Evolutionary conservation across 495 filamentous ascomycete species (phyloP).

Genomic region (Neurospora cerealis): DNA sequence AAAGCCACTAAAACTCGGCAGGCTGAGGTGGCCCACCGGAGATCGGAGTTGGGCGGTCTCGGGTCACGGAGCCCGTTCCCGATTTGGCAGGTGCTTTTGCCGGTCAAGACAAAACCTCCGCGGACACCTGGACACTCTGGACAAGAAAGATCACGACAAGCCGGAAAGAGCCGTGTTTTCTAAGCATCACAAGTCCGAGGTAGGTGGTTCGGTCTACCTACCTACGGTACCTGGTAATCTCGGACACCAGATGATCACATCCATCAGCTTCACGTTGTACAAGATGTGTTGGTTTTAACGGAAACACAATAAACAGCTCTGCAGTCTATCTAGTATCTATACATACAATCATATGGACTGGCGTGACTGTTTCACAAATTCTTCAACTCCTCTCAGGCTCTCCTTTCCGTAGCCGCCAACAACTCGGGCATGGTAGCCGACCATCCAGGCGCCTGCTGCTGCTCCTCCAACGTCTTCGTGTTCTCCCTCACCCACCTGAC

Average conservation of each 20-base stretch:
- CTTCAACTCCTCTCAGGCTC: not conserved
- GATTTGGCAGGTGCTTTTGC: not conserved
- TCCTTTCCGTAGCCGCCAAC: not conserved
- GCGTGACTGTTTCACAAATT: not conserved
- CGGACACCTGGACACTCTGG: not conserved
- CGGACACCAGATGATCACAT: not conserved
- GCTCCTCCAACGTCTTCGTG: not conserved
- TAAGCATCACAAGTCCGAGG: not conserved
- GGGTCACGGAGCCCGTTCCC: not conserved
- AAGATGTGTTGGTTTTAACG: not conserved
- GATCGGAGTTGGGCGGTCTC: not conserved
- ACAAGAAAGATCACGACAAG: not conserved
- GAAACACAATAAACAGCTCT: not conserved
- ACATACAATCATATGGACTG: not conserved
- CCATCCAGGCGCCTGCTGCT: slow-evolving; percentile 10
- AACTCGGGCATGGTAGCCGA: slow-evolving; percentile 5
- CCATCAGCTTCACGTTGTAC: not conserved
- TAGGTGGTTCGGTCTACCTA: not conserved
- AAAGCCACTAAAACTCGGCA: not conserved
- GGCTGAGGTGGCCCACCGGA: not conserved
- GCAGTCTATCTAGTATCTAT: not conserved
- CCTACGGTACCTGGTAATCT: too few species aligned
- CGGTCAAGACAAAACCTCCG: not conserved
- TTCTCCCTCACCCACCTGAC: slow-evolving; percentile 14
- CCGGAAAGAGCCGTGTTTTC: not conserved